Evolutionary conservation across 257 asterid genomes (phyloP), one percentile per base, ranked within the genome.

Genomic region (Ajuga chamaepitys): DNA sequence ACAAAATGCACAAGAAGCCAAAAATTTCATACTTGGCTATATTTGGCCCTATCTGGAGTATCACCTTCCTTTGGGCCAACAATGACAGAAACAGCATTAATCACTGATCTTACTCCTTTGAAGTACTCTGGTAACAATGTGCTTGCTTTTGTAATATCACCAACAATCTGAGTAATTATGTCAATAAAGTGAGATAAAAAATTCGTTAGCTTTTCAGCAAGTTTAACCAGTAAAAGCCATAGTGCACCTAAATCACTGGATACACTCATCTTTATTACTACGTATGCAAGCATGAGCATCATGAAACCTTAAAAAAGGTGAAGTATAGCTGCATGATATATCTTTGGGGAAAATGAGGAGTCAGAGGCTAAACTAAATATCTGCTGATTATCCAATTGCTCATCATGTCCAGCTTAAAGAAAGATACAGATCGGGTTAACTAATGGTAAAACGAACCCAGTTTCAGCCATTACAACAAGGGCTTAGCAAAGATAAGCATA

Each of bases 21-120:
- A 61, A 59, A 32, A 16, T 59, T 22, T 12, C 16, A 28, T 77
- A 89, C 97, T 94, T 93, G 99, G 78, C 90, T 89, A 75, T 93
- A 93, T 74, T 93, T 93, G 64, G 85, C 96, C 82, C 97, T 84
- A 61, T 93, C 97, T 32, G 96, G 95, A 62, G 99, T 93, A 82
- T 93, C 99, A 57, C 99, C 99, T 81, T 93, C 99, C 83, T 89
- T 93, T 69, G 99, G 99, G 52, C 99, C 97, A 76, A 89, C 97
- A 67, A 93, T 93, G 77, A 81, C 97, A 30, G 99, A 93, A 76
- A 73, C 94, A 30, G 95, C 89, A 79, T 89, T 93, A 37, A 93
- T 80, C 61, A 89, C 96, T 77, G 45, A 74, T 60, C 76, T 86
- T 21, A 93, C 95, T 73, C 99, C 97, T 84, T 83, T 86, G 64